Conservation (phyloP, 306 rosid genomes). For the Cucumis melo region DNA sequence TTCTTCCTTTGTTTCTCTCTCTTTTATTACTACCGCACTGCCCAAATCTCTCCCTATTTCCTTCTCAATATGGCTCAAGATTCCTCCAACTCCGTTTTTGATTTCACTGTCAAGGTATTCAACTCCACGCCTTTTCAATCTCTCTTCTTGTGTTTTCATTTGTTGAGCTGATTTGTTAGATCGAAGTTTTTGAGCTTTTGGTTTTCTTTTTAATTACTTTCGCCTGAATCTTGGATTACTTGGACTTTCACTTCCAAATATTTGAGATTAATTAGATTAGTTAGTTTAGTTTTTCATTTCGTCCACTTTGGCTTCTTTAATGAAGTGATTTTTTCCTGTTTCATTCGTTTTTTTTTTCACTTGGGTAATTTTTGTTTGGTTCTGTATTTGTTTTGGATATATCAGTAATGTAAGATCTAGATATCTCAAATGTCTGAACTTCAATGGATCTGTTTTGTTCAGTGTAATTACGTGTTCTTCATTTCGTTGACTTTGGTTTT, state of each 20-base stretch:
- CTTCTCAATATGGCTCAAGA: constrained; percentile 34
- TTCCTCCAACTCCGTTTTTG: constrained; percentile 54
- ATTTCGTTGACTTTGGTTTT: background rate
- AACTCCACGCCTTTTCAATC: background rate
- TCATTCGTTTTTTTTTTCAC: background rate
- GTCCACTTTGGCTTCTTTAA: background rate
- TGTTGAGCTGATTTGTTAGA: background rate
- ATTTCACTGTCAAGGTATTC: constrained; percentile 66
- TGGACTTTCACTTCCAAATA: background rate
- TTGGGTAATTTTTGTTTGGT: background rate
- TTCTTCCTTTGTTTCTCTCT: constrained; percentile 6
- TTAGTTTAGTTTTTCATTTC: background rate
- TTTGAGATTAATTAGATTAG: background rate
- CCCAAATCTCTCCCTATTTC: constrained; percentile 8
- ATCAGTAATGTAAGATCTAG: background rate
- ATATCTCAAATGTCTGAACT: background rate
- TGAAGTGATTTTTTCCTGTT: background rate
- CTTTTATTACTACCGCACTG: background rate
- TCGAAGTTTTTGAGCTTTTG: background rate
- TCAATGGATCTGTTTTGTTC: background rate
- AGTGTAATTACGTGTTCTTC: background rate
- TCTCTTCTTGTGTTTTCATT: background rate
- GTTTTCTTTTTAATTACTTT: background rate
- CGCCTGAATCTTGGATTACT: background rate
- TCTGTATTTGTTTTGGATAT: background rate